Percentiles rank a stretch among this genome's conserved stretches.
phyloP scores from a whole-genome alignment of 257 asterid species.

The Solanum infundibuliforme region DNA sequence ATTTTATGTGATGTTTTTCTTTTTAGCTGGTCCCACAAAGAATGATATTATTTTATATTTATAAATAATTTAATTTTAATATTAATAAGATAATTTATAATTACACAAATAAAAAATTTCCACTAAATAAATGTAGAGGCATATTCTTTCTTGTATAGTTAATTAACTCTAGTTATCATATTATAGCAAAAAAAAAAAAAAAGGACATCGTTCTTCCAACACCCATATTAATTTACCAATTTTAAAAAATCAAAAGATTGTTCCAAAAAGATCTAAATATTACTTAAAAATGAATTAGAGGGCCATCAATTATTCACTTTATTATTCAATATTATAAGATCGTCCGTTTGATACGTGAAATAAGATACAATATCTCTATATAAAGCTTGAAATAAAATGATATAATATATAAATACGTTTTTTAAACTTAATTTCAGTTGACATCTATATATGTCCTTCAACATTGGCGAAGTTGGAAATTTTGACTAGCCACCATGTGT shows the following conservation, averaged over 20 bases:
- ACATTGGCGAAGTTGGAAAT: not conserved
- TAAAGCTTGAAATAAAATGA: too few relatives aligned
- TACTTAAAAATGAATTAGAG: not conserved
- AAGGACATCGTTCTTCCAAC: not conserved
- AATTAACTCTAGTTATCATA: too few relatives aligned
- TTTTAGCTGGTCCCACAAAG: not conserved
- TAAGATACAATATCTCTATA: not conserved
- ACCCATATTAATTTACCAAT: not conserved
- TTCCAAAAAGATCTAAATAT: not conserved
- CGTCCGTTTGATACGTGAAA: accelerated
- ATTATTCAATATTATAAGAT: not conserved
- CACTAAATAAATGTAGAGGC: too few relatives aligned
- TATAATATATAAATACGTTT: too few relatives aligned
- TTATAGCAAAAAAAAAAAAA: too few relatives aligned
- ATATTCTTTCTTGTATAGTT: not conserved
- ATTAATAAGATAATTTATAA: too few relatives aligned
- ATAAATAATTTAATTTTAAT: too few relatives aligned
- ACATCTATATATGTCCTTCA: too few relatives aligned
- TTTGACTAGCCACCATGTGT: not conserved
- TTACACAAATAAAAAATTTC: too few relatives aligned
- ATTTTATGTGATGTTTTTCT: not conserved
- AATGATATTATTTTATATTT: too few relatives aligned
- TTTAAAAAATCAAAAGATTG: too few relatives aligned
- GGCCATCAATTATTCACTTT: not conserved
- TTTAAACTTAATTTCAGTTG: too few relatives aligned